Base-by-base conservation (phyloP, 306 rosid species). In the Heteromeles arbutifolia region DNA sequence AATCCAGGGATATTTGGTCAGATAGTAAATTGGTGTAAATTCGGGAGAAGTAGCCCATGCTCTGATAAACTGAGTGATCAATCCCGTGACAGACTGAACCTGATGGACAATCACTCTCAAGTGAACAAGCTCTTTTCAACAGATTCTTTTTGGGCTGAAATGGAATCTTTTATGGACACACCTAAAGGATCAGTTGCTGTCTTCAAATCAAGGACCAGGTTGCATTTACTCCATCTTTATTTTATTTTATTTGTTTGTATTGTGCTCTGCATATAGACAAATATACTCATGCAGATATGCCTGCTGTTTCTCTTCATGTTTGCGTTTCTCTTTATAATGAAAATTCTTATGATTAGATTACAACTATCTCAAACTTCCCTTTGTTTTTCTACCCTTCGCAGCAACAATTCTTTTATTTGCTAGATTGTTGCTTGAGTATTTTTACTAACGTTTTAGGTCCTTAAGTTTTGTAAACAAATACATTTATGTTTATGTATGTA, bases 121-220 rank as follows among this genome's bases (percentile, higher is more conserved):
- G 83, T 80, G 73, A 79, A 72, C 25, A 81, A 64, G 82, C 89
- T 90, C 62, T 85, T 90, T 84, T 86, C 87, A 25, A 62, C 63
- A 15, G 73, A 25, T 74, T 86, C 88, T 64, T 90, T 95, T 84
- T 90, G 97, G 99, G 77, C 69, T 77, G 87, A 82, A 62, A 45
- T 92, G 83, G 83, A 89, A 83, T 83, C 89, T 72, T 92, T 89
- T 80, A 58, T 90, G 79, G 79, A 44, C 76, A 71, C 91, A 15
- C 77, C 86, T 79, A 82, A 83, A 78, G 97, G 88, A 83, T 83
- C 87, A 3, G 67, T 67, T 85, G 71, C 89, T 44, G 44, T 86
- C 75, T 81, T 89, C n/a, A 82, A 69, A 85, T 90, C 97, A 44
- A 86, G 67, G 85, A 90, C 85, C 88, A 95, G 97, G 99, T 95